Evolutionary conservation across 2,329 filamentous ascomycete genomes (phyloP).

Genomic region (Pyrenochaeta sp.): DNA sequence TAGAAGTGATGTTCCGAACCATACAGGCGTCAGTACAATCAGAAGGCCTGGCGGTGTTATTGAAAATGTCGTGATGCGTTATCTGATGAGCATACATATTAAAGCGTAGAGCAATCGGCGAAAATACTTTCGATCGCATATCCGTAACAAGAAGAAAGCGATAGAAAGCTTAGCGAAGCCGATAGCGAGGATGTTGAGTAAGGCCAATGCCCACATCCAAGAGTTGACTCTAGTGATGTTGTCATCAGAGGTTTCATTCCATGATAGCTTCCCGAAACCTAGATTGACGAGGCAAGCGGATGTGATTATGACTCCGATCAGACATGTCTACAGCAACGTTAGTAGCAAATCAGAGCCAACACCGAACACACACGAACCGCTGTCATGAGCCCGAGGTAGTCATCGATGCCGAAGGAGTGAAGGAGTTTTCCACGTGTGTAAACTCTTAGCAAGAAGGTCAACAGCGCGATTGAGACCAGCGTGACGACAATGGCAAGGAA

Average conservation of each 20-base stretch:
- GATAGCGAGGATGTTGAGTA: constrained; percentile 54
- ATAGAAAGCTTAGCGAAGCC: constrained; percentile 59
- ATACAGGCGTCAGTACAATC: constrained; percentile 51
- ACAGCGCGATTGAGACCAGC: constrained; percentile 52
- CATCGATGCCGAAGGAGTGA: constrained; percentile 60
- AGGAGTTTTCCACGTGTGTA: constrained; percentile 58
- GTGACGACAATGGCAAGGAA: constrained; percentile 54
- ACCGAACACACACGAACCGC: constrained; percentile 34
- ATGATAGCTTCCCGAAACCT: constrained; percentile 55
- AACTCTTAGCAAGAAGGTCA: constrained; percentile 52
- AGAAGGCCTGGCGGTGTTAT: constrained; percentile 20
- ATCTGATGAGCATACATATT: constrained; percentile 47
- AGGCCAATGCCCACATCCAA: constrained; percentile 52
- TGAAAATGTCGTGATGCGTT: background rate
- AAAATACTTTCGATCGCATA: constrained; percentile 47
- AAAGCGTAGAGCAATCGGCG: constrained; percentile 51
- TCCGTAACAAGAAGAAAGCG: constrained; percentile 55
- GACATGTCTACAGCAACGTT: constrained; percentile 15
- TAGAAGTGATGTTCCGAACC: constrained; percentile 56
- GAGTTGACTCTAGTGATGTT: constrained; percentile 39
- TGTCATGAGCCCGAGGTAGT: constrained; percentile 54
- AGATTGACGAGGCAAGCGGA: constrained; percentile 15
- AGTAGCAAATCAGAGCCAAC: background rate
- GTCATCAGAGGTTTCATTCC: constrained; percentile 27
- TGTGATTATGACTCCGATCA: constrained; percentile 15